Base-by-base conservation (phyloP, 179 eudicot genomes). In the Beta lomatogona region DNA sequence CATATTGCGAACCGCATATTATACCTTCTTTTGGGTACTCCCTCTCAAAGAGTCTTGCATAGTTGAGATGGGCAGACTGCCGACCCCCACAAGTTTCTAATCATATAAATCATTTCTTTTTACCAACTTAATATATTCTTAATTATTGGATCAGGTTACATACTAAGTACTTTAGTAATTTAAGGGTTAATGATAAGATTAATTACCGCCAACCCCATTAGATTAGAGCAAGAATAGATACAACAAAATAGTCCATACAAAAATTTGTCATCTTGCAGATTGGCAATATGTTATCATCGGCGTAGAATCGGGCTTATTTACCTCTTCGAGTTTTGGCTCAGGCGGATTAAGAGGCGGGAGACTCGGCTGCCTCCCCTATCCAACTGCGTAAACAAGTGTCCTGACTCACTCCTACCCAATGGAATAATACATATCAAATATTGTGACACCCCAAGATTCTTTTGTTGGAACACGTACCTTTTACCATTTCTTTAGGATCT, bases 261-360 rank as follows among this genome's bases (percentile, higher is more conserved):
- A 44, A 69, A 19, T n/a, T 76, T 81, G 79, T 68, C 69, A 64
- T 41, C 12, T 57, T 8, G 31, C 78, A 65, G 59, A 19, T 60
- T 78, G 80, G 80, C 61, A 81, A 59, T 55, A 53, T 67, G 58
- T 72, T 54, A 79, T 22, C 61, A 77, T 82, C 90, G 84, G 92
- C 94, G 91, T 82, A 80, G 91, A 89, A 84, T 90, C 90, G 87
- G 92, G 88, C 92, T 80, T 78, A 82, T 88, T 87, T 88, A 84
- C 57, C 92, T 91, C 90, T 70, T 90, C 88, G 85, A 85, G 84
- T 86, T 22, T 69, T 22, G 87, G 71, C 76, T 72, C 22, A 64
- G 80, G 74, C 87, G 85, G 79, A 85, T 82, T 75, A 71, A 80
- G 52, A 55, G 88, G 81, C 88, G 83, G 53, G 57, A 76, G 75